Evolutionary conservation across 1,284 basidiomycete species (phyloP), one percentile per base, ranked within the genome.

Genomic region (Malassezia psittaci): DNA sequence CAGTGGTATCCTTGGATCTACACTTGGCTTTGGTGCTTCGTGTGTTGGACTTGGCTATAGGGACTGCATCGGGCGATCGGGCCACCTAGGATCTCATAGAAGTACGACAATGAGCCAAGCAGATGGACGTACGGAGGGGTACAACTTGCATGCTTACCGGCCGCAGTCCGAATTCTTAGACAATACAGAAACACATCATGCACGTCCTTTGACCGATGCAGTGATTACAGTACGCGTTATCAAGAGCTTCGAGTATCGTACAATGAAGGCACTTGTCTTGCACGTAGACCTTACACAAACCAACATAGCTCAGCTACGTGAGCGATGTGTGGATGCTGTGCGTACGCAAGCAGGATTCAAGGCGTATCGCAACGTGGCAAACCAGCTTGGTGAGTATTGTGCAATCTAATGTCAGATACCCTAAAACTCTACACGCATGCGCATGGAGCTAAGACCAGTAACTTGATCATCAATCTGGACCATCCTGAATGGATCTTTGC

Each of bases 401-500:
- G 36, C 51, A 34, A 5, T 38, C 24, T 32, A 3, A 29, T 29
- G 24, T 29, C 44, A 54, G 90, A 96, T 76, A 94, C 90, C 10
- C 65, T 98, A 59, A 98, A 98, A 73, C 77, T 94, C 13, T 98
- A 98, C 75, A 89, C 88, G 0, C 84, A 85, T 66, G 93, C 93
- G 1, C 93, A 96, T 72, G 90, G 90, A 10, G 81, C 90, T 55
- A 98, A 98, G 81, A 74, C 72, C 11, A 72, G 67, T 5, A 74
- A 74, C 44, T 55, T 74, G 19, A 74, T 74, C 59, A 69, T 74
- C 63, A 74, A 74, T 48, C 49, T 73, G 13, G 72, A 73, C 38
- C 67, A 66, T 35, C 61, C 63, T 1, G 72, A 74, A 15, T 74
- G 69, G 68, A 43, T 74, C n/a, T 52, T 70, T 2, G 44, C 33